Evolutionary conservation across 495 filamentous ascomycete species (phyloP).

Genomic region (Staphylotrichum longicolle): DNA sequence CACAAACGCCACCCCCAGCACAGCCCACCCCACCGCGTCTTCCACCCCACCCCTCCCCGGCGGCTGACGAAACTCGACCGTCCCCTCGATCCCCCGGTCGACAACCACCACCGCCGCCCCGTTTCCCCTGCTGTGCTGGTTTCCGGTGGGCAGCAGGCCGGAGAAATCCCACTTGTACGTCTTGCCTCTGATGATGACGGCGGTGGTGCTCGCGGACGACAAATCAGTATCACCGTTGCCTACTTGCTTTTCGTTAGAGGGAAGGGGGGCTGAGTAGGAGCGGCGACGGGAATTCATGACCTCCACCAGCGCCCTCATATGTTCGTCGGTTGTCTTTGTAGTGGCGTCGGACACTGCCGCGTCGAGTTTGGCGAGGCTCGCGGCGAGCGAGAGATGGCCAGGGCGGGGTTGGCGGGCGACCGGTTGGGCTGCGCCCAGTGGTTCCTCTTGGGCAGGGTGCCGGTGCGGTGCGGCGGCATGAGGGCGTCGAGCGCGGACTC

Average conservation of each 20-base stretch:
- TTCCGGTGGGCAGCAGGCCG: slow-evolving; percentile 20
- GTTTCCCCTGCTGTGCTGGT: no score
- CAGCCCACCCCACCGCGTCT: slow-evolving; percentile 27
- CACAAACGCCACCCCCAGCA: slow-evolving; percentile 31
- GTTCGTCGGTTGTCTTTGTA: neutral
- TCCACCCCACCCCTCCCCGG: slow-evolving; percentile 24
- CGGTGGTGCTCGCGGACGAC: no score
- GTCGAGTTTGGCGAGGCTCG: slow-evolving; percentile 21
- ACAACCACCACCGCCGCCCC: neutral
- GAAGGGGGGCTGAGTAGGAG: no score
- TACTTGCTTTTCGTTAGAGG: no score
- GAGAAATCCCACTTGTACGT: slow-evolving; percentile 37
- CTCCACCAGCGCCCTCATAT: slow-evolving; percentile 17
- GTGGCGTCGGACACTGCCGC: neutral
- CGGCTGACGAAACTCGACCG: slow-evolving; percentile 35
- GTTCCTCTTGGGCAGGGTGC: neutral
- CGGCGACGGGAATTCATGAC: slow-evolving; percentile 28
- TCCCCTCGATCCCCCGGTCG: slow-evolving; percentile 16
- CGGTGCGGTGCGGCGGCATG: slow-evolving; percentile 20
- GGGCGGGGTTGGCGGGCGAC: slow-evolving; percentile 2
- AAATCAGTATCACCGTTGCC: no score
- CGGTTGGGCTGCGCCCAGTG: slow-evolving; percentile 35
- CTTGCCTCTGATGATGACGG: slow-evolving; percentile 25
- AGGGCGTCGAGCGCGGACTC: slow-evolving; percentile 31
- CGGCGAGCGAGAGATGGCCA: slow-evolving; percentile 6